phyloP scores from a whole-genome alignment of 345 rosid genomes.

The Viola odorata region DNA sequence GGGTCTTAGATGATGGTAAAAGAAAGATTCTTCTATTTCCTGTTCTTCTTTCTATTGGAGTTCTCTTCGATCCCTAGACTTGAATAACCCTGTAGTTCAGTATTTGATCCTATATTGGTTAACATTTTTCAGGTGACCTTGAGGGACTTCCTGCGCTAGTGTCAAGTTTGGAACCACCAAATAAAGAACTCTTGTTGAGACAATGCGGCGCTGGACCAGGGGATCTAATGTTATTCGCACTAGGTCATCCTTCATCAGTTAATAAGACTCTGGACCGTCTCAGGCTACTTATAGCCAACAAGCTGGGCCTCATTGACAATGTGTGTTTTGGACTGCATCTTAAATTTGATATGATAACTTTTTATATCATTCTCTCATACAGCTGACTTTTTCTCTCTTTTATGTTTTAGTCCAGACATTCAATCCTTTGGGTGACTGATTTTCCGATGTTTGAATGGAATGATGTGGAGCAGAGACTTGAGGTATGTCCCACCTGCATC shows the following conservation, averaged over 20 bases:
- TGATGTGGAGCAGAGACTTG: conserved; percentile 74
- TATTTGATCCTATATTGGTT: conserved; percentile 6
- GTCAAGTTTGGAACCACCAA: conserved; percentile 54
- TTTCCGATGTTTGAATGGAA: conserved; percentile 99
- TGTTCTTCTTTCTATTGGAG: background rate
- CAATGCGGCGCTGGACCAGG: conserved; percentile 71
- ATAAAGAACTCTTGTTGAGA: conserved; percentile 43
- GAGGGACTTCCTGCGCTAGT: conserved; percentile 82
- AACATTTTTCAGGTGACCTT: conserved; percentile 34
- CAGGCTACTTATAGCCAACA: conserved; percentile 61
- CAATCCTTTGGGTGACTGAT: conserved; percentile 93
- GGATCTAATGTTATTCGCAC: conserved; percentile 88
- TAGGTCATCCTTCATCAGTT: conserved; percentile 66
- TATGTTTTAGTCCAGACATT: conserved; percentile 60
- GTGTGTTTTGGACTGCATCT: conserved; percentile 39
- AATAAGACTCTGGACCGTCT: conserved; percentile 75
- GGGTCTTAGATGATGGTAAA: conserved; percentile 83
- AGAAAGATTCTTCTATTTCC: conserved; percentile 1
- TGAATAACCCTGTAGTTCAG: conserved; percentile 2
- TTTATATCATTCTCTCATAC: background rate
- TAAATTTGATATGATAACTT: background rate
- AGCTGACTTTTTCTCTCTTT: conserved; percentile 6
- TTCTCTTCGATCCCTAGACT: background rate
- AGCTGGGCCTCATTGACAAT: conserved; percentile 67
- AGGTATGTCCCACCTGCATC: conserved; percentile 45